Evolutionary conservation across 352 stramenopile genomes (phyloP), one percentile per base, ranked within the genome.

Genomic region (Pythium myriotylum): DNA sequence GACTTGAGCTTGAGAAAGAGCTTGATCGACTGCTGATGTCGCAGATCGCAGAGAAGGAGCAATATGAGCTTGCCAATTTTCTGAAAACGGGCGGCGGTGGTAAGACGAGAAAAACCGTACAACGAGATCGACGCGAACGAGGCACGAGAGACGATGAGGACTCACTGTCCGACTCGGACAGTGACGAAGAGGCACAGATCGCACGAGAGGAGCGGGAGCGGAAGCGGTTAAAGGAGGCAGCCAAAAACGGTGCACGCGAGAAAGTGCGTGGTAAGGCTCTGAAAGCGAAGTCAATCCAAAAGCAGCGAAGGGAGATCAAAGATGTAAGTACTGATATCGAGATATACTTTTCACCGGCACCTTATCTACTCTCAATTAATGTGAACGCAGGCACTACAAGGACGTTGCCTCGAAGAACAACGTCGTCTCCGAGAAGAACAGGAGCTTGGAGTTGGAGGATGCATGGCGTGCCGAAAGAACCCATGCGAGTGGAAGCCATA

Each of bases 1-100:
- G 89, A 0, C 57, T 91, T 7, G 92, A 98, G 54, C 78, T 98
- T 4, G 91, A 98, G 46, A 90, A 92, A 20, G 92, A 97, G 46
- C 76, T 98, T 9, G 92, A 98, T 73, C 73, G 85, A 4, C 58
- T 98, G 40, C 66, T 98, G 7, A 77, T 88, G 23, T 77, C 84
- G 37, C 94, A 98, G 59, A 88, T 98, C 24, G 65, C 66, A 10
- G 82, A 94, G 60, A 73, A 75, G 3, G 84, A 94, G 65, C 62
- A 76, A 22, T 87, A 81, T 37, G 80, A 91, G 35, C 48, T 85
- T 6, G 41, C 64, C n/a, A 74, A 72, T 6, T 81, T 88, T 42
- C 68, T 89, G n/a, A 65, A 70, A 20, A 54, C 35, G 9, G 27
- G 40, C 9, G 27, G 40, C 33, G 20, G 26, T 0, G 23, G 14